These are phyloP conservation scores for Lactarius evosmus DNA, from an alignment of 768 basidiomycete genomes.

Conservation along the genomic window DNA sequence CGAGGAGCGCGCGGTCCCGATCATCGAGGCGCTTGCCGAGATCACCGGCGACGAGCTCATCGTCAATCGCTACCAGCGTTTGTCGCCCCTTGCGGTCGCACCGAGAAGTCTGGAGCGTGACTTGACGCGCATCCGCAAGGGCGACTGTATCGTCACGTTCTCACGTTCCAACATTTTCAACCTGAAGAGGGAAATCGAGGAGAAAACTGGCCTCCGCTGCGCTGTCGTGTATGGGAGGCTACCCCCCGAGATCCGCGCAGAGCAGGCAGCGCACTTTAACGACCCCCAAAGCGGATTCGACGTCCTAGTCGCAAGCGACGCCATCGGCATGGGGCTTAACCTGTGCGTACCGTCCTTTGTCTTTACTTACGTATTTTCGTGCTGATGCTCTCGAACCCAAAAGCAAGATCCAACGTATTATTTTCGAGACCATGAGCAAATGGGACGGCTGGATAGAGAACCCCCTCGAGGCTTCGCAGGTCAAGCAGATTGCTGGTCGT, in stretches of 20 bases:
- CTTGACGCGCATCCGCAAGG: slow-evolving; percentile 58
- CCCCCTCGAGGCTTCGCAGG: slow-evolving; percentile 63
- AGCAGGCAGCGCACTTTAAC: slow-evolving; percentile 93
- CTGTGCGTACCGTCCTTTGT: slow-evolving; percentile 52
- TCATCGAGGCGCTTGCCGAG: slow-evolving; percentile 66
- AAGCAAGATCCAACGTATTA: slow-evolving; percentile 88
- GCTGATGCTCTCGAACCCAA: slow-evolving; percentile 50
- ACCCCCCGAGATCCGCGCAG: slow-evolving; percentile 87
- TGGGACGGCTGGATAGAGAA: slow-evolving; percentile 43
- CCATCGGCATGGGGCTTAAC: slow-evolving; percentile 96
- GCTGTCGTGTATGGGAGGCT: slow-evolving; percentile 91
- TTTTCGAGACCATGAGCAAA: slow-evolving; percentile 72
- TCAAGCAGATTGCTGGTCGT: slow-evolving; percentile 93
- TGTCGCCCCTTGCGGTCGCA: slow-evolving; percentile 79
- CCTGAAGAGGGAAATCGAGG: slow-evolving; percentile 70
- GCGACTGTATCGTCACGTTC: slow-evolving; percentile 92
- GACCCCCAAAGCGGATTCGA: slow-evolving; percentile 78
- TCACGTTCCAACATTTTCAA: slow-evolving; percentile 70
- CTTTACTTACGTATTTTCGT: background rate
- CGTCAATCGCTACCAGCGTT: slow-evolving; percentile 79
- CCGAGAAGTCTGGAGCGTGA: slow-evolving; percentile 60
- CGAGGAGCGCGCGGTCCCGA: slow-evolving; percentile 84
- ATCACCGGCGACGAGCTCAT: slow-evolving; percentile 80
- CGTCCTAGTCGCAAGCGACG: slow-evolving; percentile 90
- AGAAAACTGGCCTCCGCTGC: slow-evolving; percentile 68